Evolutionary conservation across 2,329 filamentous ascomycete species (phyloP), one percentile per base, ranked within the genome.

Genomic region (Verruconis gallopava): DNA sequence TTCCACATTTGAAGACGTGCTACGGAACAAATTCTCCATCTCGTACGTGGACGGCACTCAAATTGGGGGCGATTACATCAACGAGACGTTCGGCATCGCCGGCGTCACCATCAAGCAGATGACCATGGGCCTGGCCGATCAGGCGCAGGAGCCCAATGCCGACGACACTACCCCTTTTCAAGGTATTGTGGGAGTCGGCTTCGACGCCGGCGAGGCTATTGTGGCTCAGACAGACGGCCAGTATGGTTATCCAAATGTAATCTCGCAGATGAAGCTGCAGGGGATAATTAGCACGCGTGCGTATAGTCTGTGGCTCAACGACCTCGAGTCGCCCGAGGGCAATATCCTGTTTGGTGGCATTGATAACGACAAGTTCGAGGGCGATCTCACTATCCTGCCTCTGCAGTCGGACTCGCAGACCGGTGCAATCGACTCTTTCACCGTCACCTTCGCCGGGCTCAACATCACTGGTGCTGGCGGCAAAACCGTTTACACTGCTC

Each of bases 121-220:
- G 42, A 44, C 42, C 17, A 44, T 44, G 42, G 42, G 25, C 48
- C 65, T 4, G 59, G 64, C 44, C 62, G 34, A 42, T 20, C 15
- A 32, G 18, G 85, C 43, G 79, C 85, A 52, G 82, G 86, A 51
- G 82, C 25, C 25, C 6, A 30, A 9, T 30, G 86, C 46, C 81
- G 81, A 34, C 84, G 85, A 54, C 54, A 48, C 74, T 3, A 64
- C 51, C 34, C 75, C 72, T 3, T 45, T 55, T 21, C 57, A 93
- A 57, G 84, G 84, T 30, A 85, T 96, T 33, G 60, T 95, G 15
- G 88, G 88, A 14, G 81, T 96, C 47, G 88, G 88, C 4, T 95
- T 94, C 57, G 57, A 71, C 0, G 58, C 69, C 48, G 91, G 93
- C 57, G 88, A 95, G 61, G 82, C 42, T 4, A 32, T 44, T 12